Conservation (phyloP, 1,284 basidiomycete genomes). For the Ceratobasidium sp. region DNA sequence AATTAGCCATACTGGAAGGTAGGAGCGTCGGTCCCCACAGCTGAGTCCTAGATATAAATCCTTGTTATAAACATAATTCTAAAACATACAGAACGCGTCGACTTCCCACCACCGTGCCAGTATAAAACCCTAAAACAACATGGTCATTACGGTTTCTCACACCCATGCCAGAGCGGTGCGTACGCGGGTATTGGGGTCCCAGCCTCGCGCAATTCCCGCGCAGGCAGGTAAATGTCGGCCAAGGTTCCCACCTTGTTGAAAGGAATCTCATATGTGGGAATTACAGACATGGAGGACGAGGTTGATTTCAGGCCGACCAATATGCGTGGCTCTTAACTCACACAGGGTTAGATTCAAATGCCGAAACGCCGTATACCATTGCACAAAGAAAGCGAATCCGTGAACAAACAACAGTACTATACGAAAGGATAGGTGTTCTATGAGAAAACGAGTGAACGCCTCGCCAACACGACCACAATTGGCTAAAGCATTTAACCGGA, state of each 20-base stretch:
- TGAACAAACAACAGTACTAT: constrained; percentile 29
- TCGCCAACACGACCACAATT: constrained; percentile 10
- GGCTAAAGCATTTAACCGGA: constrained; percentile 57
- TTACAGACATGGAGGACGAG: not conserved
- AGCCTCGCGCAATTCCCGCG: no score
- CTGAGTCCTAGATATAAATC: constrained; percentile 11
- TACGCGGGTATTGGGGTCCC: not conserved
- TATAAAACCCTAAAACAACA: constrained; percentile 37
- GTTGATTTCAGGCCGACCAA: not conserved
- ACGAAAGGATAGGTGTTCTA: constrained; percentile 33
- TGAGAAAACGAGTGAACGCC: constrained; percentile 39
- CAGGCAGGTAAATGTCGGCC: constrained; percentile 26
- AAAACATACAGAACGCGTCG: not conserved
- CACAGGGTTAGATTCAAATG: not conserved
- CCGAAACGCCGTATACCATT: constrained; percentile 31
- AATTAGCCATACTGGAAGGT: constrained; percentile 30
- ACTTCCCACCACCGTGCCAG: constrained; percentile 36
- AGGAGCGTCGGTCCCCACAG: constrained; percentile 29
- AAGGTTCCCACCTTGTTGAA: constrained; percentile 1
- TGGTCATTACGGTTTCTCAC: not conserved
- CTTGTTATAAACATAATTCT: not conserved
- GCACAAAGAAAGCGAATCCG: constrained; percentile 38
- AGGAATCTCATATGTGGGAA: not conserved
- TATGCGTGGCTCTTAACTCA: not conserved
- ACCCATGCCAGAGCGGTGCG: not conserved